Evolutionary conservation across 73 alveolate genomes (phyloP), one percentile per base, ranked within the genome.

Genomic region (Loxodes magnus): DNA sequence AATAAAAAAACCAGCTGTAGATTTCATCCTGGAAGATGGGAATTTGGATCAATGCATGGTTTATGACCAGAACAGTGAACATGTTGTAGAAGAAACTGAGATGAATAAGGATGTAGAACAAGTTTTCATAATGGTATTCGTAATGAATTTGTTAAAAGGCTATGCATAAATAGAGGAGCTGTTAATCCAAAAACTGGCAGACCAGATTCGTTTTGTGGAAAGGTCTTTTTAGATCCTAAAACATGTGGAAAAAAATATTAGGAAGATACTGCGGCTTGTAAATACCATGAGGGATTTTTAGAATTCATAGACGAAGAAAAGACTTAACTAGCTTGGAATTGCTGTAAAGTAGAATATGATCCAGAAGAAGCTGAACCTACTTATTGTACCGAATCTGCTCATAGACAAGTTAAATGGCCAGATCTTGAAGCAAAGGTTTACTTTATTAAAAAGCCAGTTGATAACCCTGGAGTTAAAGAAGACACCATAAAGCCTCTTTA

Each of bases 31-130:
- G 99, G 99, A 1, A 70, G 84, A 27, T 92, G 84, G 67, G 92
- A 88, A 71, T 92, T 92, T 59, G 97, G 99, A 14, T 77, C 95
- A 33, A 81, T 74, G 56, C 87, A 84, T 57, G 99, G 97, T 10
- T 72, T 84, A 48, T 92, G 99, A 97, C 99, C 99, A 14, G 99
- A 92, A 72, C 76, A 95, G 50, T 92, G 99, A 97, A 80, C 97
- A 20, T 92, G 99, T 74, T 92, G 99, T 65, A 74, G 96, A 54
- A 83, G 82, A 59, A 76, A 69, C 33, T 92, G 99, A 97, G 91
- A 85, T 57, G 60, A 90, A 3, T 84, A 81, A 26, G 97, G 97
- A 15, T 92, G 99, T 51, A 59, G 66, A 52, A 51, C 28, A n/a
- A 95, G 93, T 10, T 67, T 46, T 46, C 97, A 92, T 59, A 79